Conservation (phyloP, 106 monocot species). For the Dendrobium catenatum region DNA sequence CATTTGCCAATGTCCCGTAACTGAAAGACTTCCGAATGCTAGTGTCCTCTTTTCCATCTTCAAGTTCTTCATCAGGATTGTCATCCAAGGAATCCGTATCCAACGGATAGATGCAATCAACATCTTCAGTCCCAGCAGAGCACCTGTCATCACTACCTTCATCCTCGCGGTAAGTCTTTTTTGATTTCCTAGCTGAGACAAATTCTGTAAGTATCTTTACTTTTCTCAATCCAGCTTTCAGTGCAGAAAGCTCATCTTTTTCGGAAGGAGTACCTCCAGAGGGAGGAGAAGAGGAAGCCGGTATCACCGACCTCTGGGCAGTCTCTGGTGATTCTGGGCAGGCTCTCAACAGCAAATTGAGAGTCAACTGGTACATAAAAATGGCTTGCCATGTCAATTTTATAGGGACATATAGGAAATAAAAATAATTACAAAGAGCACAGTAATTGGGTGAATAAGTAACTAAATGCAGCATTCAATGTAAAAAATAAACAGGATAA, state of each 20-base stretch:
- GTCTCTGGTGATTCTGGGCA: slow-evolving; percentile 43
- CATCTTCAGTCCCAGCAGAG: slow-evolving; percentile 52
- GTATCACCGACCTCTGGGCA: slow-evolving; percentile 24
- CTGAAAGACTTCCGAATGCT: slow-evolving; percentile 80
- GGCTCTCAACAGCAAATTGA: slow-evolving; percentile 45
- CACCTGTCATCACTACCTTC: slow-evolving; percentile 60
- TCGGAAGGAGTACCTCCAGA: slow-evolving; percentile 19
- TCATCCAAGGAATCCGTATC: slow-evolving; percentile 61
- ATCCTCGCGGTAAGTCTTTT: slow-evolving; percentile 42
- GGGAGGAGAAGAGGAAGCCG: slow-evolving; percentile 32
- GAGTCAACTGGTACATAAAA: slow-evolving; percentile 48
- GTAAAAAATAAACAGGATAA: neutral
- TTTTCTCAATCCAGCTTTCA: slow-evolving; percentile 72
- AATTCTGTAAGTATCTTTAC: slow-evolving; percentile 67
- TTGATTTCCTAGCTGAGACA: slow-evolving; percentile 49
- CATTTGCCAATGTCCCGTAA: slow-evolving; percentile 63
- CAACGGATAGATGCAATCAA: slow-evolving; percentile 35
- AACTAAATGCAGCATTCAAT: neutral
- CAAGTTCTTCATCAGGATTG: slow-evolving; percentile 31
- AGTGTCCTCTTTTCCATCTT: slow-evolving; percentile 30
- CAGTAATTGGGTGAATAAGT: neutral
- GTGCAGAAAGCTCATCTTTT: slow-evolving; percentile 68
- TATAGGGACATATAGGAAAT: neutral
- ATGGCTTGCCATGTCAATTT: neutral
- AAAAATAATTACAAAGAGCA: neutral